Conservation (phyloP, 164 flowering plant species). For the Magnolia kwangsiensis region DNA sequence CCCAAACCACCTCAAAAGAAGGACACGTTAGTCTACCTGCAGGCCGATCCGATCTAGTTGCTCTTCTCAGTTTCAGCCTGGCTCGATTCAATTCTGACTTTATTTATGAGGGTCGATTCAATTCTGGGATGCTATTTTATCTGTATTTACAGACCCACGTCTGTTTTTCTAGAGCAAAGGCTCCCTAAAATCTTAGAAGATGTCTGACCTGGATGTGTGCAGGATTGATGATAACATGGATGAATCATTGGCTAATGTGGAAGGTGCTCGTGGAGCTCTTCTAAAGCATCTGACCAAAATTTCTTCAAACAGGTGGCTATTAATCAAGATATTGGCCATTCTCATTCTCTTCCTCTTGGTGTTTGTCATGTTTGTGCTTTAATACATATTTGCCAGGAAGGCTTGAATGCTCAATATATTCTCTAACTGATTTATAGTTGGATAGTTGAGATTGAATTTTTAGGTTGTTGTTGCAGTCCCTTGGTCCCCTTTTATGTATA, state of each 20-base stretch:
- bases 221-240: conserved; percentile 98
- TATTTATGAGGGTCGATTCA: neutral
- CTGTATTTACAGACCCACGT: too few species aligned
- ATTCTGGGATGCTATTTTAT: neutral
- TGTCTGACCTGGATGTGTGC: conserved; percentile 15
- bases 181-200: neutral
- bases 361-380: conserved; percentile 62
- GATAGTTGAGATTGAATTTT: neutral
- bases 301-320: conserved; percentile 84
- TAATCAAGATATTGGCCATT: conserved; percentile 72
- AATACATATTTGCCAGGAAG: conserved; percentile 3
- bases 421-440: neutral
- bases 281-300: conserved; percentile 63
- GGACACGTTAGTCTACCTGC: too few species aligned
- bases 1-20: too few species aligned
- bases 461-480: neutral
- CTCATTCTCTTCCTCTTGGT: conserved; percentile 61
- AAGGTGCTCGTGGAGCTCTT: conserved; percentile 70
- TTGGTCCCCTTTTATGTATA: neutral
- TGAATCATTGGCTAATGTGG: conserved; percentile 73
- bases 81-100: too few species aligned
- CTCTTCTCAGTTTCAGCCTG: too few species aligned
- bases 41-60: too few species aligned
- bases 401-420: neutral
- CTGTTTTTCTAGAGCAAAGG: neutral